Conservation (phyloP, 176 grass and related monocot genomes). For the Rhynchospora breviuscula region DNA sequence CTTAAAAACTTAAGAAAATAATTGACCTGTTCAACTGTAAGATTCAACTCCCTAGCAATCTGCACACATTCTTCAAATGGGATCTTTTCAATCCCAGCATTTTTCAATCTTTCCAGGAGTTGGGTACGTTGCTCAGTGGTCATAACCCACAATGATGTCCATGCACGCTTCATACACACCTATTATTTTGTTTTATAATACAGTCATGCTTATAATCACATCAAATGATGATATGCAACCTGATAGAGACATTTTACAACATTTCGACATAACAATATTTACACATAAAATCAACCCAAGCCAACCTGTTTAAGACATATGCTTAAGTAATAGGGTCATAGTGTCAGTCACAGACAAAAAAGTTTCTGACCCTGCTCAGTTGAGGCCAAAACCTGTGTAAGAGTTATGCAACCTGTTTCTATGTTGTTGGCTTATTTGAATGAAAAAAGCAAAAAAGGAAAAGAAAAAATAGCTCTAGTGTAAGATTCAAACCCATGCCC, state of each 20-base stretch:
- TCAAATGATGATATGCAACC: not conserved
- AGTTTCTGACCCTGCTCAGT: not conserved
- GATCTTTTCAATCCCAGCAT: constrained; percentile 58
- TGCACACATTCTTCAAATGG: constrained; percentile 68
- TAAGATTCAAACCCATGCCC: not conserved
- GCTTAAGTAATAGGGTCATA: not conserved
- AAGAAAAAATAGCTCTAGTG: not conserved
- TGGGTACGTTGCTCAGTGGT: constrained; percentile 70
- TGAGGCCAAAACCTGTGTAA: not conserved
- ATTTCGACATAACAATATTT: not conserved
- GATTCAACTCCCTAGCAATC: constrained; percentile 83
- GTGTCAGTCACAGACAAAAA: not conserved
- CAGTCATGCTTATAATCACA: not conserved
- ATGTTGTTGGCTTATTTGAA: not conserved
- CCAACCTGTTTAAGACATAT: not conserved
- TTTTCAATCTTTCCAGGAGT: constrained; percentile 49
- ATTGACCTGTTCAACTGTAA: constrained; percentile 79
- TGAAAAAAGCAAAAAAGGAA: not conserved
- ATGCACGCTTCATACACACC: constrained; percentile 69
- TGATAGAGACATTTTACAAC: not conserved
- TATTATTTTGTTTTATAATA: constrained; percentile 26
- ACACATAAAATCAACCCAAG: not conserved
- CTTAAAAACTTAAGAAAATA: not conserved
- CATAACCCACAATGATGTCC: constrained; percentile 87
- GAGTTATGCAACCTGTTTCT: not conserved